Base-by-base conservation (phyloP, 768 basidiomycete species). In the Crucibulum laeve region DNA sequence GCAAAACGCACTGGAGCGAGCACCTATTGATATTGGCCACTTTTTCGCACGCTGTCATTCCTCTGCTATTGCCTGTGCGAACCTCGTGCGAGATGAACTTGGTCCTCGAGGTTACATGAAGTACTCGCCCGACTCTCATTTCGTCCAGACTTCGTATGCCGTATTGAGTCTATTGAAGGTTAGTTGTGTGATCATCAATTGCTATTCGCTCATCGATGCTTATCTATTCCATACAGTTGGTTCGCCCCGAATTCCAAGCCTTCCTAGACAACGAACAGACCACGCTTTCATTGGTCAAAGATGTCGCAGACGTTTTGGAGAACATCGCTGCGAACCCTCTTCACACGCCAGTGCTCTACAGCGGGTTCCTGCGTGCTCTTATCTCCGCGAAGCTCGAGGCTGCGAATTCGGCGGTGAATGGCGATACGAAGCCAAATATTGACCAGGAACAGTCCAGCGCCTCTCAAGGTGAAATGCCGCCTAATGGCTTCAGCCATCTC, bases 121-220 rank as follows among this genome's bases (percentile, higher is more conserved):
- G 50, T 94, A 91, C 62, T 79, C 88, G 0, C 88, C 92, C 3
- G 94, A 98, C 61, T 87, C 89, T 4, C 86, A 88, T 54, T 95
- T 89, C 50, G 94, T 98, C 6, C 85, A 89, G 68, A 80, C 79
- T 35, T 87, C 87, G n/a, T 96, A 98, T 63, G 93, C 91, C 0
- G 87, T 97, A 5, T 69, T 96, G 45, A 95, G 87, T 55, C 69
- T 97, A 50, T 72, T 99, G 49, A 98, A 97, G 83, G 88, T 91
- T 40, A 44, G 71, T 64, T 44, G n/a, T 39, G 25, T 13, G 40
- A 13, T 36, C 7, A 10, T 43, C 6, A 15, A 21, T 34, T 19
- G 7, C 5, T 15, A 21, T 41, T n/a, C 44, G 25, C 21, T 38
- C 40, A n/a, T 35, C 25, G 19, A 40, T 43, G 44, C 38, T 47